These are phyloP conservation scores for Rhizodiscina lignyota DNA, from an alignment of 495 filamentous ascomycete genomes.

Conservation along the genomic window DNA sequence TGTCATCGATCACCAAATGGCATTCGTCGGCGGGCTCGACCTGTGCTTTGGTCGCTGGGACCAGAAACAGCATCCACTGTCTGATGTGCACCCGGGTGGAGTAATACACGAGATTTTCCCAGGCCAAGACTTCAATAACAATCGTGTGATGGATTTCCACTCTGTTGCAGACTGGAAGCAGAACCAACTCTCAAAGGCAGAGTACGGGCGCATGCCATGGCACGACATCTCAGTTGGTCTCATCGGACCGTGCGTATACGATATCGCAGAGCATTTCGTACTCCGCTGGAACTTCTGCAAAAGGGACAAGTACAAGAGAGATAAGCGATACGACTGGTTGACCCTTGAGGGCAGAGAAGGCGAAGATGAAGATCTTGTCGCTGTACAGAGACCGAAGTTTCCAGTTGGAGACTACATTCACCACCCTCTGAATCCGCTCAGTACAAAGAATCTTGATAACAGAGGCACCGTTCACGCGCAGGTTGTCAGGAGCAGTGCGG, in stretches of 20 bases:
- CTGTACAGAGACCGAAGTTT: conserved; percentile 70
- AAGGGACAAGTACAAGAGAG: conserved; percentile 92
- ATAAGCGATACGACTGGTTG: conserved; percentile 65
- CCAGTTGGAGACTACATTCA: conserved; percentile 74
- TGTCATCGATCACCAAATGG: conserved; percentile 77
- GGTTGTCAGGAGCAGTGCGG: conserved; percentile 67
- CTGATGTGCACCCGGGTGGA: conserved; percentile 75
- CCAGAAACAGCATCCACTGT: conserved; percentile 61
- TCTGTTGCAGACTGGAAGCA: conserved; percentile 80
- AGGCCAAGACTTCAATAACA: conserved; percentile 86
- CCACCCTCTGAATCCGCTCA: conserved; percentile 56
- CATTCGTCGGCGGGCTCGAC: conserved; percentile 86
- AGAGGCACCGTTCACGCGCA: conserved; percentile 65
- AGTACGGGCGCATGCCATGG: conserved; percentile 94
- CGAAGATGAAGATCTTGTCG: conserved; percentile 65
- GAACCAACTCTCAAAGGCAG: conserved; percentile 82
- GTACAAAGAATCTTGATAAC: conserved; percentile 28
- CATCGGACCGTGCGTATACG: conserved; percentile 76
- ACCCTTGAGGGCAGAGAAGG: conserved; percentile 62
- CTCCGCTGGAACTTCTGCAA: conserved; percentile 95
- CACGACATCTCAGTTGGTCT: conserved; percentile 88
- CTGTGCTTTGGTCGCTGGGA: conserved; percentile 97
- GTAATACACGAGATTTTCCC: conserved; percentile 80
- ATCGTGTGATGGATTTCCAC: conserved; percentile 91
- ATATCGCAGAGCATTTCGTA: conserved; percentile 93